Base-by-base conservation (phyloP, 2,329 filamentous ascomycete species). In the Coleophoma cylindrospora region DNA sequence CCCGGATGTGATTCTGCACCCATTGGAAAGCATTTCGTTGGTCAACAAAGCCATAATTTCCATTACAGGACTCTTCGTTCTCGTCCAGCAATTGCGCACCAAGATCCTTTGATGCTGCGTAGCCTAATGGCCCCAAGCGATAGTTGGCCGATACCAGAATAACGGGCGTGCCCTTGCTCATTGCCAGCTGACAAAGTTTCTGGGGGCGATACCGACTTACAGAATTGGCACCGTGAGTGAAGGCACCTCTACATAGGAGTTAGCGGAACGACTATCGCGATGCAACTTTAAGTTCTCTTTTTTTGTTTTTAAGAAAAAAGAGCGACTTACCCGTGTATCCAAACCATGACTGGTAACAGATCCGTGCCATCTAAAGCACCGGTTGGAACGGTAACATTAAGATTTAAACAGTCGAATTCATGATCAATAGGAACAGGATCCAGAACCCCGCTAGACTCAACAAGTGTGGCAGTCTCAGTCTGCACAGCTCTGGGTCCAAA, bases 341-440 rank as follows among this genome's bases (percentile, higher is more conserved):
- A 53, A 15, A 53, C 48, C 45, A 50, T 50, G 8, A 53, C 51
- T 27, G 51, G 51, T 34, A 53, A 17, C 5, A 50, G 27, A 6
- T 36, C 47, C 10, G 11, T 12, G 11, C 11, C 33, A 21, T 43
- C 15, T 12, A 52, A 14, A 17, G 47, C 34, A 37, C 50, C 22
- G 4, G 55, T 62, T 0, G 66, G 66, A 10, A 66, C 61, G 1
- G 61, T 66, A 22, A 68, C 58, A 37, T 60, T 64, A 27, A 66
- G 50, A 44, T 66, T 59, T 37, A 68, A 53, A 48, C 67, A 68
- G 13, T 61, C 56, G 27, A 66, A 62, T 34, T 69, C 67, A 49
- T 65, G 56, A 17, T 47, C 46, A 27, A 17, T 17, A 15, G 36
- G 40, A 15, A 22, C 19, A 19, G 45, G 17, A 21, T 47, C 34